Evolutionary conservation across 352 stramenopile genomes (phyloP), one percentile per base, ranked within the genome.

Genomic region (Phytophthora aleatoria): DNA sequence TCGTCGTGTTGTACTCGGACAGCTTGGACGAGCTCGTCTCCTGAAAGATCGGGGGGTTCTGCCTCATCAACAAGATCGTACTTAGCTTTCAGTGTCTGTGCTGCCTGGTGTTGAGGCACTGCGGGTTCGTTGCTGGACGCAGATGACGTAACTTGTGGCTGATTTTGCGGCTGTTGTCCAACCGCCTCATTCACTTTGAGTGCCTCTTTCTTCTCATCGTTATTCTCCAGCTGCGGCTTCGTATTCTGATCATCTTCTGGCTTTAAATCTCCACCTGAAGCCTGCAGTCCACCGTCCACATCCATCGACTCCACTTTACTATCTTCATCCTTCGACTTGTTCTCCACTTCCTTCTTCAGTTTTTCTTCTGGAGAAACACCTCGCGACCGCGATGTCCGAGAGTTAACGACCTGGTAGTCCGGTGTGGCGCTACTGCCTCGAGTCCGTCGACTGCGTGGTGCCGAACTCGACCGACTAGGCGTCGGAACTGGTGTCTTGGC

Each of bases 21-120:
- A 42, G 68, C 42, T 47, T 16, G 20, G 27, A 75, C 52, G n/a
- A 75, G 57, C 2, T 69, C 43, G 31, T 72, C 53, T n/a, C 63
- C 57, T 44, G 24, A 38, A 15, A 75, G 48, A n/a, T 65, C 43
- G 26, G 53, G 38, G 4, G 28, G 0, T 69, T 45, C 20, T 20
- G 20, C 20, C 20, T 20, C 20, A 20, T 20, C 20, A 20, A 20
- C 20, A 11, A 51, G 41, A 9, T 71, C 41, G 2, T 52, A 35
- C 24, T 45, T 45, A 35, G 63, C 27, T 30, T 51, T 62, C 35
- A 3, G 10, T 52, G 36, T 2, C 50, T 49, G 24, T 39, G 42
- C 13, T 9, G n/a, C 26, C 5, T 48, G n/a, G 26, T 33, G 35
- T 16, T 4, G 20, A 20, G 20, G 20, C 20, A 20, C 20, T 20